Conservation (phyloP, 495 filamentous ascomycete species). For the Xanthoparmelia taractica region DNA sequence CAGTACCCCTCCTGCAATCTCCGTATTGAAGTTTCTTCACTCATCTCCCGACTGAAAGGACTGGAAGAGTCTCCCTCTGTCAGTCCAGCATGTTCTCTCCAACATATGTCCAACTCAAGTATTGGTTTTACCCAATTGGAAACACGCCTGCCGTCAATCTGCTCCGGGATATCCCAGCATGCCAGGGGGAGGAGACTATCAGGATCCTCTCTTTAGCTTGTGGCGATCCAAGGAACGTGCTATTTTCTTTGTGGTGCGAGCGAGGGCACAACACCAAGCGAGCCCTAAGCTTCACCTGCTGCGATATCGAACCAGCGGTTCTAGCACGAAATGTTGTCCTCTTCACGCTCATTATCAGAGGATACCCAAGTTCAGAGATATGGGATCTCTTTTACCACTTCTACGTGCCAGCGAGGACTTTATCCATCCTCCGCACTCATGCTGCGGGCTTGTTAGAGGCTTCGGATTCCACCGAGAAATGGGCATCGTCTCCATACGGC, state of each 20-base stretch:
- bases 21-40: background rate
- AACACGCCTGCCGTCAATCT: constrained; percentile 46
- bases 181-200: constrained; percentile 31
- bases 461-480: constrained; percentile 32
- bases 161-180: constrained; percentile 39
- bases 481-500: constrained; percentile 34
- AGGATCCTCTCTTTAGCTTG: constrained; percentile 47
- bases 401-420: constrained; percentile 35
- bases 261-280: constrained; percentile 1
- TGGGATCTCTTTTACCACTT: constrained; percentile 53
- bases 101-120: constrained; percentile 2
- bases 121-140: constrained; percentile 39
- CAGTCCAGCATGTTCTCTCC: background rate
- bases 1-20: background rate
- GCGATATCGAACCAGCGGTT: constrained; percentile 40
- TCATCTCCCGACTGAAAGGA: background rate
- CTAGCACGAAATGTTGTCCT: constrained; percentile 49
- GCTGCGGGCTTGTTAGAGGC: constrained; percentile 34
- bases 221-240: constrained; percentile 44
- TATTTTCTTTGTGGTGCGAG: constrained; percentile 36
- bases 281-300: constrained; percentile 36
- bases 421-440: constrained; percentile 33
- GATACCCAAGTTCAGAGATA: constrained; percentile 28
- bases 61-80: background rate
- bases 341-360: constrained; percentile 39